These are phyloP conservation scores for Leccinellum rugosiceps DNA, from an alignment of 768 basidiomycete genomes.

Conservation along the genomic window DNA sequence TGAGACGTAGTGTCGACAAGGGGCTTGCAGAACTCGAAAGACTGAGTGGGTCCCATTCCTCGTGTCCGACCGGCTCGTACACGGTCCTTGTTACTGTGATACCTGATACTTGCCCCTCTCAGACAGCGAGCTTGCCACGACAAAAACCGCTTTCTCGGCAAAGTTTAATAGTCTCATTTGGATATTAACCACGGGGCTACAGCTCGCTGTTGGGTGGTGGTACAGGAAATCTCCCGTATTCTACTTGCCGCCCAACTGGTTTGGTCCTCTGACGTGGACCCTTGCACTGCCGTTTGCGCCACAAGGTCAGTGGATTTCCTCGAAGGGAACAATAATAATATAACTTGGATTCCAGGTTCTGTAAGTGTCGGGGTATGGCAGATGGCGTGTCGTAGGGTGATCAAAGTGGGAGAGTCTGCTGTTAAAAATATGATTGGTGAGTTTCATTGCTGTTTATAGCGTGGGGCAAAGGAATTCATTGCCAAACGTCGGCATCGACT, in stretches of 20 bases:
- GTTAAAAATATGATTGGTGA: conserved; percentile 60
- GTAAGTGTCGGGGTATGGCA: conserved; percentile 95
- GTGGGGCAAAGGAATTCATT: background rate
- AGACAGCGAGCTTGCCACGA: conserved; percentile 67
- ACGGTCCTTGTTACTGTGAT: background rate
- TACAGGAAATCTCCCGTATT: conserved; percentile 90
- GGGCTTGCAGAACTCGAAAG: conserved; percentile 87
- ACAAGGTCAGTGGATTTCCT: conserved; percentile 47
- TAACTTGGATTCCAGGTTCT: conserved; percentile 52
- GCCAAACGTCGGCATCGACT: background rate
- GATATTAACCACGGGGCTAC: conserved; percentile 83
- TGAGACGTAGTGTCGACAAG: conserved; percentile 88
- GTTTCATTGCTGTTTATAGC: conserved; percentile 13
- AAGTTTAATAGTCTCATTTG: conserved; percentile 76
- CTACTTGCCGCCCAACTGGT: conserved; percentile 88
- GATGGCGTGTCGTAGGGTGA: conserved; percentile 87
- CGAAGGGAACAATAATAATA: background rate
- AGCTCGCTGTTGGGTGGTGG: conserved; percentile 87
- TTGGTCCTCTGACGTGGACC: conserved; percentile 86
- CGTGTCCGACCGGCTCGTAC: background rate
- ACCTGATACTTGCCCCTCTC: conserved; percentile 5
- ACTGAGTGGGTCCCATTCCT: conserved; percentile 62
- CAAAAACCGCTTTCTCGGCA: conserved; percentile 60
- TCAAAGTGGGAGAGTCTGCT: conserved; percentile 70
- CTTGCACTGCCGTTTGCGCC: conserved; percentile 91